Base-by-base conservation (phyloP, 495 filamentous ascomycete species). In the Hypoxylon perforatum region DNA sequence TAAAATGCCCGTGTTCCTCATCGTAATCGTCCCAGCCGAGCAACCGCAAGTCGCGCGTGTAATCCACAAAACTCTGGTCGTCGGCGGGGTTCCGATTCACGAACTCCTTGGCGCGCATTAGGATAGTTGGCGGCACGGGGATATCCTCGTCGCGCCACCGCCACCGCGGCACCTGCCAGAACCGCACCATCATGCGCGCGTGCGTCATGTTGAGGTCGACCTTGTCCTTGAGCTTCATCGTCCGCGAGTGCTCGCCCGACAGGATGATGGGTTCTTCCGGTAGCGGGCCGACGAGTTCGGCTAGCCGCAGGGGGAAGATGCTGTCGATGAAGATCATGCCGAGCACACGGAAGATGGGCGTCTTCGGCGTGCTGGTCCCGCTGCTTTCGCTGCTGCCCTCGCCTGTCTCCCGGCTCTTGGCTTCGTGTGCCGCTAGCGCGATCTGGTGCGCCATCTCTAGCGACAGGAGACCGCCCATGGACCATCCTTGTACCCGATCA, bases 271-370 rank as follows among this genome's bases (percentile, higher is more conserved):
- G 61, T 11, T 63, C 48, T 2, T 12, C n/a, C 0, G 15, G 38
- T 6, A 60, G 48, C 39, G 69, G 61, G 4, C 64, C 49, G 0
- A 17, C 38, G 1, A 68, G 14, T n/a, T 61, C 61, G 17, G n/a
- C 21, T 6, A 73, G 38, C 4, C 18, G n/a, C 7, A 23, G 23
- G 8, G 80, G 76, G 46, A 71, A 81, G 11, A 81, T 57, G 30
- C 69, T 76, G 52, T 84, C 81, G n/a, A 84, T 69, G 69, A 82
- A 77, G 49, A 84, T 44, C 25, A 84, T 77, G 4, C 81, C 81
- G 0, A 78, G 0, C 1, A 84, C 55, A 0, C 55, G 63, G 12
- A 80, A 44, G 0, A 55, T 60, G 36, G 69, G 65, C 12, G 28
- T 36, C 2, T 51, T 28, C 42, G 21, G 45, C 10, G 46, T 70